Conservation (phyloP, 2,329 filamentous ascomycete species). For the Colletotrichum liaoningense region DNA sequence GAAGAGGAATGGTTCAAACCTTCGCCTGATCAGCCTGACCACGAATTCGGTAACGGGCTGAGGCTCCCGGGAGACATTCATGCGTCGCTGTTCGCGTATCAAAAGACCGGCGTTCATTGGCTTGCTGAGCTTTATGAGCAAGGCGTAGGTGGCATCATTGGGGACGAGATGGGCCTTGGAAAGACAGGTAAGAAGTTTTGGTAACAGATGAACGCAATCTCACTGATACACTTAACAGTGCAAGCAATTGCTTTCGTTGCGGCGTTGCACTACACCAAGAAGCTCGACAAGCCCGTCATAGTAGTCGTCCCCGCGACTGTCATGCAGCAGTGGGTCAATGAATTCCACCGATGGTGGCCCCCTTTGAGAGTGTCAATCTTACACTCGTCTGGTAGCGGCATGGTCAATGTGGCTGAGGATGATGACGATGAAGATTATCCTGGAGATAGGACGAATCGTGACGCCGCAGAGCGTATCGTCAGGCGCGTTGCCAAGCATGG, state of each 20-base stretch:
- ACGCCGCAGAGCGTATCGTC: conserved; percentile 82
- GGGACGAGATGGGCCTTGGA: conserved; percentile 98
- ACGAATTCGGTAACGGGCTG: conserved; percentile 79
- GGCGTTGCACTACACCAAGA: conserved; percentile 90
- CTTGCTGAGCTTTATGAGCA: conserved; percentile 92
- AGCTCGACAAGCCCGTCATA: conserved; percentile 85
- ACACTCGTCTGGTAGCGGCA: conserved; percentile 95
- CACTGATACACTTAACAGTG: conserved; percentile 47
- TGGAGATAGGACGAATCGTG: conserved; percentile 55
- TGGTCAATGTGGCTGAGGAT: conserved; percentile 83
- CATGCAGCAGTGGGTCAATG: conserved; percentile 97
- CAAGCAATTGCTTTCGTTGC: conserved; percentile 83
- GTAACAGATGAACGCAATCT: background rate
- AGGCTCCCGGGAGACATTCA: conserved; percentile 92
- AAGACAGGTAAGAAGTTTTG: conserved; percentile 70
- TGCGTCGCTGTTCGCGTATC: conserved; percentile 93
- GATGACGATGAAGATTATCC: conserved; percentile 55
- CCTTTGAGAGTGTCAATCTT: conserved; percentile 94
- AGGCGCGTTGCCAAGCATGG: conserved; percentile 85
- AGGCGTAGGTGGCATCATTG: conserved; percentile 91
- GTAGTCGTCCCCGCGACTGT: conserved; percentile 95
- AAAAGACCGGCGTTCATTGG: conserved; percentile 98
- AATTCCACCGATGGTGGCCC: conserved; percentile 99
- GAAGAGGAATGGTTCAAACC: conserved; percentile 83
- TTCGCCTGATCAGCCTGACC: conserved; percentile 84